Evolutionary conservation across 257 asterid species (phyloP), one percentile per base, ranked within the genome.

Genomic region (Lantana camara): DNA sequence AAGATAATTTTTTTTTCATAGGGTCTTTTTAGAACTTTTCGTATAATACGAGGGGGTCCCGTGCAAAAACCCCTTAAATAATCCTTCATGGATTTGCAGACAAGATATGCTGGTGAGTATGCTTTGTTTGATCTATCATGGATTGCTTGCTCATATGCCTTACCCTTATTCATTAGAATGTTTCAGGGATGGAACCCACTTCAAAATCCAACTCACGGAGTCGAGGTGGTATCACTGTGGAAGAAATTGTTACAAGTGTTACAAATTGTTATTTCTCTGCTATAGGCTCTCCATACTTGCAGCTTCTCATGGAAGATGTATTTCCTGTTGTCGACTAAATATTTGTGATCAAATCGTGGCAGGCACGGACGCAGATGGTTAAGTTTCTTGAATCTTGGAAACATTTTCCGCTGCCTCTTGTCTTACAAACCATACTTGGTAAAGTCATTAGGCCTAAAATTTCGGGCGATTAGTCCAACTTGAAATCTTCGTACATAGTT

Each of bases 141-240:
- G 84, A 84, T 93, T 37, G 99, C 99, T 0, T 85, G 95, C 72
- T 83, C 87, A 16, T 81, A 79, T 32, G 97, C 97, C 53, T 73
- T 85, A 20, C 99, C 99, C 38, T 63, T 93, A 60, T 86, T 90
- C 50, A 82, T 87, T 64, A 77, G 94, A 73, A 78, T 80, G 57
- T 93, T 93, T 79, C 95, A 87, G 80, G 96, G 97, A 1, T 92
- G 97, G 98, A 82, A 89, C 61, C 97, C 96, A 41, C 96, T 92
- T 71, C 95, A 87, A 76, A 85, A 86, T 74, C 97, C 98, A 16
- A 83, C 77, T 11, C 95, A 93, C 73, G 93, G 96, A 20, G 67
- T 72, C 4, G 95, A 85, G 73, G 67, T 82, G 64, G 81, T 87
- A 15, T 79, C 85, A 14, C 53, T 41, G 63, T 93, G 98, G 98